A percentile compares a stretch with the other conserved stretches of the same genome.
phyloP scores from a whole-genome alignment of 257 asterid species.

The Solanum bukasovii region DNA sequence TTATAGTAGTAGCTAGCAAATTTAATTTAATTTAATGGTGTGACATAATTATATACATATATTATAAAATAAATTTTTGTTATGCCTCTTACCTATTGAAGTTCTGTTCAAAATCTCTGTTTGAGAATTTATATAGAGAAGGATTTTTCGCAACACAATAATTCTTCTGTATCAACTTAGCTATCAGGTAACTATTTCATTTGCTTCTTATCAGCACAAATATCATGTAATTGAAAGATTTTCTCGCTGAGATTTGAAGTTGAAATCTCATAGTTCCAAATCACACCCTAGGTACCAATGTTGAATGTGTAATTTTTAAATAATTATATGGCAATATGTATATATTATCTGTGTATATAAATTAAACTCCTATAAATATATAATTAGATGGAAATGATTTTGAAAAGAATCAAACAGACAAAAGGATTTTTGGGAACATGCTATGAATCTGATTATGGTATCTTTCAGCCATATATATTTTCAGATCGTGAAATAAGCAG shows the following conservation, averaged over 20 bases:
- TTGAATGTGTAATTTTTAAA: neutral
- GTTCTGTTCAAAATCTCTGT: no score
- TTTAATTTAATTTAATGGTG: neutral
- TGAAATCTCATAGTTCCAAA: neutral
- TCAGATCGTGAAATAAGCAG: neutral
- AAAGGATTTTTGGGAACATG: neutral
- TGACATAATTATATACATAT: neutral
- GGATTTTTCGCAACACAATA: no score
- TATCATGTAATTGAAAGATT: neutral
- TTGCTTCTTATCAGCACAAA: neutral
- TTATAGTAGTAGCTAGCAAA: neutral
- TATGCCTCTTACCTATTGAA: no score
- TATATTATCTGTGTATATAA: neutral
- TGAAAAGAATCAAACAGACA: neutral
- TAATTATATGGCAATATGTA: neutral
- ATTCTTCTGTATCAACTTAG: no score
- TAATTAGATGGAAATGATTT: neutral
- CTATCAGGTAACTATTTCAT: no score
- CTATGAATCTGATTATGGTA: neutral
- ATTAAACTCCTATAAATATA: neutral
- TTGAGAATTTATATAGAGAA: no score
- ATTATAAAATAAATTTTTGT: no score
- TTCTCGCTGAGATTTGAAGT: rapidly evolving
- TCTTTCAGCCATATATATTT: neutral
- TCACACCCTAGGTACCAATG: neutral